A percentile compares a stretch with the other conserved stretches of the same genome.
Conservation (phyloP, 2,329 filamentous ascomycete genomes). For the Neofusicoccum ribis region DNA sequence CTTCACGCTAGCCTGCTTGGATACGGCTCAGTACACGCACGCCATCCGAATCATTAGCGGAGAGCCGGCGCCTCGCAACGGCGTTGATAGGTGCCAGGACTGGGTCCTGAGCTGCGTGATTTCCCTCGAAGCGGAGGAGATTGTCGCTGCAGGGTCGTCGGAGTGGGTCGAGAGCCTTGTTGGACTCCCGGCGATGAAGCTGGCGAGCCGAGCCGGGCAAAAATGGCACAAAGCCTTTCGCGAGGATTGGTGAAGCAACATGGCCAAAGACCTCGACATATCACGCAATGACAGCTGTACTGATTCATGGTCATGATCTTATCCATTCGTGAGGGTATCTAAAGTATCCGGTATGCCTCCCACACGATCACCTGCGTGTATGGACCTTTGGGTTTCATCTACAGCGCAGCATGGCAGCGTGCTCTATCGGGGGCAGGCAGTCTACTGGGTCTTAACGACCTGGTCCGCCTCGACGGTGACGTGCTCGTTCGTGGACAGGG, state of each 20-base stretch:
- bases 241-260: too few relatives aligned
- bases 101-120: conserved; percentile 19
- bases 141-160: conserved; percentile 19
- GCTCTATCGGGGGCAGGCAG: background rate
- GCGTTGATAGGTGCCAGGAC: conserved; percentile 20
- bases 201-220: too few relatives aligned
- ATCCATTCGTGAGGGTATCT: conserved; percentile 20
- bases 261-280: too few relatives aligned
- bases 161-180: background rate
- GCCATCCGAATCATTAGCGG: background rate
- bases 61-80: conserved; percentile 21
- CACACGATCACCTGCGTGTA: conserved; percentile 17
- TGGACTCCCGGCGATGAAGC: too few relatives aligned
- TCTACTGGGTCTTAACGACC: conserved; percentile 70
- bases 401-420: background rate
- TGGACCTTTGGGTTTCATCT: conserved; percentile 1
- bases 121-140: conserved; percentile 20
- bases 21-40: too few relatives aligned
- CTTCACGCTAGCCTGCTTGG: too few relatives aligned
- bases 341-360: conserved; percentile 16
- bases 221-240: too few relatives aligned
- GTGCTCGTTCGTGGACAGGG: conserved; percentile 68
- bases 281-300: too few relatives aligned
- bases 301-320: conserved; percentile 5
- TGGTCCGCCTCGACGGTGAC: conserved; percentile 78